Base-by-base conservation (phyloP, 139 green algal species). In the Chlamydomonas asymmetrica region DNA sequence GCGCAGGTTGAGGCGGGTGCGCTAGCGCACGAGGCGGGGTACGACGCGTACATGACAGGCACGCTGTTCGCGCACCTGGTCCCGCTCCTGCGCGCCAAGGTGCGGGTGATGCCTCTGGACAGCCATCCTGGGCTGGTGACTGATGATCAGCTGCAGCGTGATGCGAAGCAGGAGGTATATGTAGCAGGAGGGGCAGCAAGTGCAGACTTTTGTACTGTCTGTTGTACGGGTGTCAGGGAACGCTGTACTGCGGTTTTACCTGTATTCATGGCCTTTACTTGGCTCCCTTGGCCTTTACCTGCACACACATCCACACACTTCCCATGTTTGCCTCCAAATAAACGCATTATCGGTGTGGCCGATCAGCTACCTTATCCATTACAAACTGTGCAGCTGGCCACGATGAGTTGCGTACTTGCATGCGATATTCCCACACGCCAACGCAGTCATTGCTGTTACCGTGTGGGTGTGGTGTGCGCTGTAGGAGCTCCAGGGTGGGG, bases 31-130 rank as follows among this genome's bases (percentile, higher is more conserved):
- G 90, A 94, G 66, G 91, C 91, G 0, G 91, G 90, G 1, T 95
- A 86, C 57, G 90, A 95, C 63, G 90, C 90, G 0, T 93, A 84
- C 71, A 94, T 95, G 90, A 95, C 91, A 0, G 91, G 84, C 3
- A 63, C 63, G 2, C 73, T 87, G n/a, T 85, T 83, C 32, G 63
- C 63, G 6, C 48, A 27, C 2, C 63, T 88, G 70, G 57, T 68
- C 40, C 38, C 25, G 18, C 4, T 66, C 31, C 25, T 43, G 59
- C 23, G n/a, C n/a, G n/a, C n/a, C n/a, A n/a, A n/a, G 40, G 39
- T 83, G 63, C 52, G 63, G 2, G 52, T 83, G 63, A 52, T 67
- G 60, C 32, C 62, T 49, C 54, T 79, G 4, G 32, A 69, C 1
- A 25, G 7, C 5, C 32, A 35, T 13, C 45, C 1, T 2, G 22